Percentiles rank a stretch among this genome's conserved stretches.
These are phyloP conservation scores for Exophiala bonariae DNA, from an alignment of 2,329 filamentous ascomycete species.

Conservation along the genomic window DNA sequence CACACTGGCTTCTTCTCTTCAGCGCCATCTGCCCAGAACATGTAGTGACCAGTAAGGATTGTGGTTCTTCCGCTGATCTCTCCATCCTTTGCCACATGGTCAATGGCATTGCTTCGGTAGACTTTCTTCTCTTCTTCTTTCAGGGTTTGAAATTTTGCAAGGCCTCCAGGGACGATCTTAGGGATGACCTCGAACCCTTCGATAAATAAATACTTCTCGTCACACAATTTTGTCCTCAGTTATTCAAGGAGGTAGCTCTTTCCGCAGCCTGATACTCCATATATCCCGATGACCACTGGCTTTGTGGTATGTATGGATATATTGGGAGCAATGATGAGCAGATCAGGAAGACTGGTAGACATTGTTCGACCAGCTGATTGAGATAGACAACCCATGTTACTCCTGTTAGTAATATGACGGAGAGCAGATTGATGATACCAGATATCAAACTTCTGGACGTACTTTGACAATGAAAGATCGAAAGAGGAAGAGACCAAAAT, in stretches of 20 bases:
- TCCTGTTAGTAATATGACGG: no score
- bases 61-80: slow-evolving; percentile 35
- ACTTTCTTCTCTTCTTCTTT: slow-evolving; percentile 36
- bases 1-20: slow-evolving; percentile 35
- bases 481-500: no score
- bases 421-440: no score
- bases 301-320: no score
- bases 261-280: slow-evolving; percentile 56
- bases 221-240: slow-evolving; percentile 38
- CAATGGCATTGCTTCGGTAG: slow-evolving; percentile 49
- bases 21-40: no score
- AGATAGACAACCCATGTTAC: no score
- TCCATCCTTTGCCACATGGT: slow-evolving; percentile 43
- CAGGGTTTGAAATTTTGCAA: slow-evolving; percentile 49
- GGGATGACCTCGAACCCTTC: slow-evolving; percentile 56
- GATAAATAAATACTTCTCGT: slow-evolving; percentile 45
- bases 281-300: slow-evolving; percentile 52
- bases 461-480: no score
- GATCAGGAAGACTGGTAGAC: no score
- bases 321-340: no score
- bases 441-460: no score
- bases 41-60: slow-evolving; percentile 58
- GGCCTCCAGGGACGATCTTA: slow-evolving; percentile 45
- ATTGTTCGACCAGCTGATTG: no score
- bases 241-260: slow-evolving; percentile 50